Evolutionary conservation across 2,329 filamentous ascomycete genomes (phyloP).

Genomic region (Xylariomycetidae sp.): DNA sequence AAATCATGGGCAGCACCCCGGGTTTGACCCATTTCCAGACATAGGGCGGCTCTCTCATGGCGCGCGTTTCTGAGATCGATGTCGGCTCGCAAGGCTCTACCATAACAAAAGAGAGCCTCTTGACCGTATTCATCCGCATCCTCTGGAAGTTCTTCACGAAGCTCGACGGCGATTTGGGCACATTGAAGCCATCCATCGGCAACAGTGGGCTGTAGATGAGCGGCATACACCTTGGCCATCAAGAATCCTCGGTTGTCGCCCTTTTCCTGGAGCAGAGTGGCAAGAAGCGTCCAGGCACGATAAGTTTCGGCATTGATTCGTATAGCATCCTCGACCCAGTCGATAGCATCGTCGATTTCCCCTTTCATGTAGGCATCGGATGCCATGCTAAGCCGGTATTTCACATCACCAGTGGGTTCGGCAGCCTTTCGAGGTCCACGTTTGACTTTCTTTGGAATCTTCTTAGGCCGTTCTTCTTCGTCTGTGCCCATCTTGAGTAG

Average conservation of each 20-base stretch:
- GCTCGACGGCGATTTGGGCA: constrained; percentile 52
- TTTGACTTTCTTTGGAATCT: constrained; percentile 14
- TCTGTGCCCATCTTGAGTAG: too few species aligned
- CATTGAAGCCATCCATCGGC: constrained; percentile 55
- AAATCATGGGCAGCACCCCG: constrained; percentile 54
- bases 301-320: constrained; percentile 64
- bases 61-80: constrained; percentile 53
- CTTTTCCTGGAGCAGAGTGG: constrained; percentile 57
- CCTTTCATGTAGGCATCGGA: constrained; percentile 62
- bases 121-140: constrained; percentile 41
- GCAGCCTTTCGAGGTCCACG: constrained; percentile 54
- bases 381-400: constrained; percentile 60
- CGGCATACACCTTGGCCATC: constrained; percentile 56
- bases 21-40: constrained; percentile 50
- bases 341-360: constrained; percentile 56
- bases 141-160: constrained; percentile 42
- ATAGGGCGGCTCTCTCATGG: constrained; percentile 54
- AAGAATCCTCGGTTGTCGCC: constrained; percentile 54
- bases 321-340: constrained; percentile 58
- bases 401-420: constrained; percentile 68
- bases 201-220: constrained; percentile 58
- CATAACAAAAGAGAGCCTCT: constrained; percentile 55
- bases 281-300: constrained; percentile 59
- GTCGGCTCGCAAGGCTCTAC: constrained; percentile 54
- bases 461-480: neutral